phyloP scores from a whole-genome alignment of 768 basidiomycete genomes.

The Panellus pusillus region DNA sequence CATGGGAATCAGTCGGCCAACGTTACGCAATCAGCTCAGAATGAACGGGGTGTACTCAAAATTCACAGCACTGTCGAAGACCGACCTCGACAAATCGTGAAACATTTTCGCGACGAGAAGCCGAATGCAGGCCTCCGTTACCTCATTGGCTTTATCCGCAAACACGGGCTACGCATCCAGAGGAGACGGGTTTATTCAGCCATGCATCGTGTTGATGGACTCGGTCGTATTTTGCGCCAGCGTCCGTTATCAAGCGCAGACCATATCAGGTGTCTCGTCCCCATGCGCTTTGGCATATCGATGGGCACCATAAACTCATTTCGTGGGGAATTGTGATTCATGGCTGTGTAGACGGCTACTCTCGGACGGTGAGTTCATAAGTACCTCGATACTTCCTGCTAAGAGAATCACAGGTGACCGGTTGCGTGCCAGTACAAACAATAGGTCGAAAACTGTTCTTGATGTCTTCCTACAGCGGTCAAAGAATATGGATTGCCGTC shows the following conservation, averaged over 20 bases:
- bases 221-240: conserved; percentile 23
- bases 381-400: background rate
- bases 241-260: conserved; percentile 10
- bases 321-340: conserved; percentile 29
- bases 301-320: conserved; percentile 31
- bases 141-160: conserved; percentile 23
- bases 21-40: background rate
- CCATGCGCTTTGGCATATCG: conserved; percentile 27
- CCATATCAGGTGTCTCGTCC: conserved; percentile 23
- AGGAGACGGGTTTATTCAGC: conserved; percentile 14
- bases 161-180: conserved; percentile 23
- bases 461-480: conserved; percentile 9
- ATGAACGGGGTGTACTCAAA: background rate
- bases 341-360: conserved; percentile 31
- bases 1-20: background rate
- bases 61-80: conserved; percentile 5
- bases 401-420: background rate
- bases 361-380: conserved; percentile 22
- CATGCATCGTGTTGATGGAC: conserved; percentile 23
- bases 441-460: conserved; percentile 10
- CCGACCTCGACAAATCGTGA: conserved; percentile 13
- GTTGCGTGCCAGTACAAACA: conserved; percentile 19
- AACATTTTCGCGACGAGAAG: conserved; percentile 12
- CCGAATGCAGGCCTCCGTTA: conserved; percentile 30
- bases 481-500: conserved; percentile 18